Evolutionary conservation across 805 yeast species (phyloP).

Genomic region (Metschnikowia santaceciliae): DNA sequence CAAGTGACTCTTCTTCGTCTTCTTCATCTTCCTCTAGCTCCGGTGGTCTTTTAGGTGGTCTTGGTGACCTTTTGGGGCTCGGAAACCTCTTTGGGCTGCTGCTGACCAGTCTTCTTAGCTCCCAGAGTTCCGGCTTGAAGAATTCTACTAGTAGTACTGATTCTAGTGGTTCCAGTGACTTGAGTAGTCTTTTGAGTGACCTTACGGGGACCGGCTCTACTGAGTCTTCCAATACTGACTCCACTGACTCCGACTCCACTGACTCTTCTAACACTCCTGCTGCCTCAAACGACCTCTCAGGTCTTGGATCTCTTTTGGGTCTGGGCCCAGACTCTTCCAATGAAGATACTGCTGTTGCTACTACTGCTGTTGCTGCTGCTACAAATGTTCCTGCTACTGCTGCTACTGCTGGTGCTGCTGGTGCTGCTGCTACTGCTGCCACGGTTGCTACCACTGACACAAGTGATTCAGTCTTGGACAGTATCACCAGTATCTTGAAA

Average conservation of each 20-base stretch:
- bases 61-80: slow-evolving; percentile 5
- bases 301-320: slow-evolving; percentile 1
- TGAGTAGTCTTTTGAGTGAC: not conserved
- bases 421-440: slow-evolving; percentile 9
- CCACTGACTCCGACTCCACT: slow-evolving; percentile 1
- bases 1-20: not conserved
- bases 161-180: not conserved
- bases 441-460: slow-evolving; percentile 9
- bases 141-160: not conserved
- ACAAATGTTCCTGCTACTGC: not conserved
- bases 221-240: not conserved
- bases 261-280: not conserved
- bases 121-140: not conserved
- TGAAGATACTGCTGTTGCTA: not conserved
- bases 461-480: slow-evolving; percentile 11
- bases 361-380: not conserved
- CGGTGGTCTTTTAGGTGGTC: slow-evolving; percentile 10
- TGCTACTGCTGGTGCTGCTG: not conserved
- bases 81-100: not conserved
- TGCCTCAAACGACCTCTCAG: not conserved
- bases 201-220: not conserved
- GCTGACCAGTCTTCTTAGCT: not conserved
- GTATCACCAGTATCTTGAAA: slow-evolving; percentile 9
- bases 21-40: not conserved
- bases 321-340: not conserved